Base-by-base conservation (phyloP, 1,284 basidiomycete species). In the Volvariella surrecta region DNA sequence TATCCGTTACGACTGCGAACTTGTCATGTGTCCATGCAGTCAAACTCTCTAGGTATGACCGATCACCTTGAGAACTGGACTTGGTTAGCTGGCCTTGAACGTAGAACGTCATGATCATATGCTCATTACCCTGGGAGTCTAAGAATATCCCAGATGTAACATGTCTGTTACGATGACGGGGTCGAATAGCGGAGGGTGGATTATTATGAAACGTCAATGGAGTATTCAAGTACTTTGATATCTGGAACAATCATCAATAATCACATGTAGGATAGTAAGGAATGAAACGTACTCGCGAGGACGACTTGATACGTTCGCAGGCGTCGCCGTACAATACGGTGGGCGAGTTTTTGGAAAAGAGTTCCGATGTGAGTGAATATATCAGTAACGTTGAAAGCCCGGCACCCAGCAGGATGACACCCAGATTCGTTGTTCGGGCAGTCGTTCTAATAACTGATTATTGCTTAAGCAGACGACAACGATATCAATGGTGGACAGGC, bases 291-390 rank as follows among this genome's bases (percentile, higher is more conserved):
- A 90, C 89, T 60, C 71, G 73, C 37, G 77, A 64, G 19, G 88
- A 92, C 6, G 73, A 68, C 53, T 85, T 79, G 49, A 96, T 88
- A 45, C 80, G 74, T 48, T 92, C 82, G 59, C 91, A 92, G 10
- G 90, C 89, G 50, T 91, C 79, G 32, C 79, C 79, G 58, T 92
- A 93, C 41, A 96, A 68, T 21, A 93, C 89, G 1, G 89, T 91
- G 1, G 92, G 89, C 21, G 90, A 94, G 63, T 96, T 97, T 57
- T 77, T 83, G 11, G 91, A 92, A 62, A 95, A 94, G 4, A 96
- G 71, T 62, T 95, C 91, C 17, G 89, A 87, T 9, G 83, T 84
- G 28, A 94, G 72, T 9, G 89, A 84, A 53, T 94, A 91, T n/a
- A 85, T 68, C 30, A 94, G 73, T 39, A 94, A 69, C 7, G 81